Evolutionary conservation across 805 yeast species (phyloP).

Genomic region (Nakazawaea wickerhamii): DNA sequence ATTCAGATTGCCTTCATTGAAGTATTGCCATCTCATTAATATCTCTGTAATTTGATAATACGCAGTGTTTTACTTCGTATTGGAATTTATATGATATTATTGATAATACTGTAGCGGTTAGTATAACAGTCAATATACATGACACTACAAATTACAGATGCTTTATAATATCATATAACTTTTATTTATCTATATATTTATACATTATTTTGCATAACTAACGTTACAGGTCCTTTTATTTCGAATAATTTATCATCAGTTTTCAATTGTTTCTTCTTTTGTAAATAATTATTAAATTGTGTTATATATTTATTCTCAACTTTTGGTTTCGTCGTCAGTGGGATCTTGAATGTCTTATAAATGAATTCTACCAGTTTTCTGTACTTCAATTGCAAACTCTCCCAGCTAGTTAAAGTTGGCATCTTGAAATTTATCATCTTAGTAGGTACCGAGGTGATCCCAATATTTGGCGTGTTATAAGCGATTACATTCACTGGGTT

Average conservation of each 20-base stretch:
- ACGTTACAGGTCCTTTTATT: conserved; percentile 8
- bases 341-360: not conserved
- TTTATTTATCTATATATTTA: no score
- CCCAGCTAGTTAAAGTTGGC: not conserved
- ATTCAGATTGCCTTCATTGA: conserved; percentile 10
- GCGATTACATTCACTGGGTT: conserved; percentile 38
- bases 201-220: conserved; percentile 9
- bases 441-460: conserved; percentile 5
- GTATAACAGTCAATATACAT: no score
- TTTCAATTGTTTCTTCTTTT: not conserved
- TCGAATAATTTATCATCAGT: conserved; percentile 4
- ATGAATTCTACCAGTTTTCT: not conserved
- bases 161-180: no score
- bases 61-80: not conserved
- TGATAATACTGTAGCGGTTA: no score
- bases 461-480: conserved; percentile 15
- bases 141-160: not conserved
- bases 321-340: not conserved
- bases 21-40: conserved; percentile 7
- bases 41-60: no score
- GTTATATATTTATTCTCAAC: not conserved
- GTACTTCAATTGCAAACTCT: not conserved
- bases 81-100: no score
- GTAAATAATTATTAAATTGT: not conserved
- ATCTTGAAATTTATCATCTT: conserved; percentile 3